Conservation (phyloP, 345 rosid species). For the Arabidopsis suecica region DNA sequence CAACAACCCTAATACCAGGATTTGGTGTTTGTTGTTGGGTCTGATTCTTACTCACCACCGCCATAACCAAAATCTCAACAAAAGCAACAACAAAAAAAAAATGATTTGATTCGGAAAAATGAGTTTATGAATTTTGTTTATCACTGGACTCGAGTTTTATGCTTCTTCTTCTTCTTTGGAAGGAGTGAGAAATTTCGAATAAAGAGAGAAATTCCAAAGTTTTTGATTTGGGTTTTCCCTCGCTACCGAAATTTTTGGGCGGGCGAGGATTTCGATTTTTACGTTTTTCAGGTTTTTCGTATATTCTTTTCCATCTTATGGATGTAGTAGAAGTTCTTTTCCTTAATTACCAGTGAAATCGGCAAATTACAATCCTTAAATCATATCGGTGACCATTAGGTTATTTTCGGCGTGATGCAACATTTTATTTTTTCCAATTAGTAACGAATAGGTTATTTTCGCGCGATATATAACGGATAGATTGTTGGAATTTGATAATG, state of each 20-base stretch:
- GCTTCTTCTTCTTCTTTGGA: neutral
- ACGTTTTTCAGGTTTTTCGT: neutral
- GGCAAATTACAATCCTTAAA: neutral
- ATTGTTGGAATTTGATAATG: too few relatives aligned
- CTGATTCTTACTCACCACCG: constrained; percentile 29
- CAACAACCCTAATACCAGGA: constrained; percentile 55
- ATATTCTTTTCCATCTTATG: neutral
- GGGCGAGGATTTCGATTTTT: neutral
- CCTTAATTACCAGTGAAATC: neutral
- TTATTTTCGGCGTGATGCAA: too few relatives aligned
- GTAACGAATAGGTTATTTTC: too few relatives aligned
- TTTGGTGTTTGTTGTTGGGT: constrained; percentile 38
- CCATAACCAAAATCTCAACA: constrained; percentile 18
- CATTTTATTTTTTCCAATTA: too few relatives aligned
- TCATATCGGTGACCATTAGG: neutral
- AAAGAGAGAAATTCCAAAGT: neutral
- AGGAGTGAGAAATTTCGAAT: neutral
- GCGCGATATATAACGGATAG: too few relatives aligned
- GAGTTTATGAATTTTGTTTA: neutral
- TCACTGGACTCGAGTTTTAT: neutral
- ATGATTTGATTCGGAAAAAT: neutral
- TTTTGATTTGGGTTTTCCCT: constrained; percentile 5
- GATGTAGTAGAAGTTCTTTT: neutral
- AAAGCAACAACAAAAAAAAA: neutral
- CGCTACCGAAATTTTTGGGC: neutral